A percentile compares a stretch with the other conserved stretches of the same genome.
These are phyloP conservation scores for Solanum appendiculatum DNA, from an alignment of 257 asterid species.

Conservation along the genomic window DNA sequence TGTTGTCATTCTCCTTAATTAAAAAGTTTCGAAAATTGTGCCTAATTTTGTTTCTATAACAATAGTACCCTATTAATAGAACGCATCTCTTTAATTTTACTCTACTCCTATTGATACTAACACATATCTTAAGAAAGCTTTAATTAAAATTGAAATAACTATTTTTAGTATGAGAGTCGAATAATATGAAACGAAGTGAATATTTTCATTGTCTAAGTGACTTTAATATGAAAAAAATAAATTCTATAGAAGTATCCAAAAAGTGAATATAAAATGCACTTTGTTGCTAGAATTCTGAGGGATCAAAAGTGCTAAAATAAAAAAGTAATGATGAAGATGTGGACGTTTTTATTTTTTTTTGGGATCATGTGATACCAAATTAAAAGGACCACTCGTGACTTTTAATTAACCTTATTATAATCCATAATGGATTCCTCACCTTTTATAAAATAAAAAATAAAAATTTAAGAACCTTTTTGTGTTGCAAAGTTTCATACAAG, in stretches of 20 bases:
- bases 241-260: background rate
- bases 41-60: background rate
- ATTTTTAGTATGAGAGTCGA: background rate
- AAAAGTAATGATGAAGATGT: background rate
- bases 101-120: no score
- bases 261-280: background rate
- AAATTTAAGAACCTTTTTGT: background rate
- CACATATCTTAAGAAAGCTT: background rate
- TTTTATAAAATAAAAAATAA: no score
- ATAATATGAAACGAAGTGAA: background rate
- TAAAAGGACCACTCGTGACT: conserved; percentile 2
- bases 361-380: background rate
- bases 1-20: background rate
- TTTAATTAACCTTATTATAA: background rate
- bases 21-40: background rate
- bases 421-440: no score
- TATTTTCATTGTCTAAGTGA: background rate
- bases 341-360: background rate
- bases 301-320: background rate
- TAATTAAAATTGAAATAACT: no score
- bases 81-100: no score
- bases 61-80: no score
- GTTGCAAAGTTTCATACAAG: background rate
- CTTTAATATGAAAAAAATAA: background rate
- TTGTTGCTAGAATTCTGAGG: background rate